phyloP scores from a whole-genome alignment of 805 yeast species.

The Hanseniaspora lachancei region DNA sequence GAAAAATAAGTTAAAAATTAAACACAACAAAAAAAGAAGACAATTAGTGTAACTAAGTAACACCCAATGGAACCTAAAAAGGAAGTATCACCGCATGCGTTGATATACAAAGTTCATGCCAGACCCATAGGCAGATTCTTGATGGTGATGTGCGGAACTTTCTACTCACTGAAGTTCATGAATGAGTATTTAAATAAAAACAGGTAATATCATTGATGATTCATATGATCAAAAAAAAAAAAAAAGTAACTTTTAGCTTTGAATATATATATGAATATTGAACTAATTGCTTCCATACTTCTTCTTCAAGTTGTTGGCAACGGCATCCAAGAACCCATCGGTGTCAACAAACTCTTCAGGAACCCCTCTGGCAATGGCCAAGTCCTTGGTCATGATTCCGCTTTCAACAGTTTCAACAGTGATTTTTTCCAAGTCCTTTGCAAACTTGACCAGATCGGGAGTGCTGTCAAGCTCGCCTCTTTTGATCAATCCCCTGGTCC shows the following conservation, averaged over 20 bases:
- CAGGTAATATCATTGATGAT: neutral
- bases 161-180: slow-evolving; percentile 33
- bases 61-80: slow-evolving; percentile 1
- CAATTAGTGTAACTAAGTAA: too few species aligned
- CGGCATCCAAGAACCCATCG: slow-evolving; percentile 65
- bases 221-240: too few species aligned
- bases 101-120: slow-evolving; percentile 36
- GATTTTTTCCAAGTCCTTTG: slow-evolving; percentile 49
- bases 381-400: slow-evolving; percentile 70
- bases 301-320: slow-evolving; percentile 42
- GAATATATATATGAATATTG: too few species aligned
- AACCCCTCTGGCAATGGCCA: slow-evolving; percentile 59
- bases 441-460: slow-evolving; percentile 57
- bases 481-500: slow-evolving; percentile 74
- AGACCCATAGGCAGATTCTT: slow-evolving; percentile 36
- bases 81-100: slow-evolving; percentile 19
- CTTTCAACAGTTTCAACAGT: slow-evolving; percentile 60
- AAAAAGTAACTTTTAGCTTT: neutral
- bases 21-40: too few species aligned
- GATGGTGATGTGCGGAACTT: slow-evolving; percentile 34
- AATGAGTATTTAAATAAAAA: slow-evolving; percentile 23
- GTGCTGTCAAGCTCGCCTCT: slow-evolving; percentile 68
- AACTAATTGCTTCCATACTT: slow-evolving; percentile 3
- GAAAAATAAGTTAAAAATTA: too few species aligned
- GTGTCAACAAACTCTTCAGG: slow-evolving; percentile 57